Evolutionary conservation across 805 yeast species (phyloP), one percentile per base, ranked within the genome.

Genomic region (Nakazawaea ernobii): DNA sequence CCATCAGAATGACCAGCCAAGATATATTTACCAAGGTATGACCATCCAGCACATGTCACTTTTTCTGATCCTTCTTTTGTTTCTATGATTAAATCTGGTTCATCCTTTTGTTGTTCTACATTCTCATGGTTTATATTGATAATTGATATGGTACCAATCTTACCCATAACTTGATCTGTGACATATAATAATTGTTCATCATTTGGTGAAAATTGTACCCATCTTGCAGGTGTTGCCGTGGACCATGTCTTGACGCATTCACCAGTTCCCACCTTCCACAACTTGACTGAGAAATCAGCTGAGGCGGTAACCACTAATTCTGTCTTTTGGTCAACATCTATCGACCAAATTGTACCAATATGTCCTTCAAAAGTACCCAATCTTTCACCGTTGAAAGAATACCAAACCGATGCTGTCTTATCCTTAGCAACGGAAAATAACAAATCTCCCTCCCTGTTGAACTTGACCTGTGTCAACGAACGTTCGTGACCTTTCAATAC

Each of bases 401-500:
- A 94, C 97, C 98, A 95, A 52, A 92, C 84, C 41, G 91, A 84
- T 1, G 95, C 96, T 46, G 82, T 80, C 58, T 78, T 77, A 76
- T 94, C 99, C 68, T 94, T 90, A 54, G 97, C 89, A 36, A 88
- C 91, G 9, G 98, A 83, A 64, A 94, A 84, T 49, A 94, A 77
- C 56, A 94, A 69, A 66, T 94, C 99, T 40, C 99, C 99, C 61
- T 95, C 98, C 53, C 81, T 77, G 78, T 94, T 94, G 73, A 83
- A 94, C 65, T 87, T 92, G 58, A 94, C 91, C 75, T 94, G 98
- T 42, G 98, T 91, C 59, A 94, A 73, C 55, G 98, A 89, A 79
- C 99, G 95, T 73, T 88, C 96, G 71, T 94, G 99, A 51, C 98
- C 98, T 77, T 86, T 86, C 59, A 85, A 72, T 74, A 82, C 61